A percentile compares a stretch with the other conserved stretches of the same genome.
These are phyloP conservation scores for Rhypophila decipiens DNA, from an alignment of 495 filamentous ascomycete species.

Conservation along the genomic window DNA sequence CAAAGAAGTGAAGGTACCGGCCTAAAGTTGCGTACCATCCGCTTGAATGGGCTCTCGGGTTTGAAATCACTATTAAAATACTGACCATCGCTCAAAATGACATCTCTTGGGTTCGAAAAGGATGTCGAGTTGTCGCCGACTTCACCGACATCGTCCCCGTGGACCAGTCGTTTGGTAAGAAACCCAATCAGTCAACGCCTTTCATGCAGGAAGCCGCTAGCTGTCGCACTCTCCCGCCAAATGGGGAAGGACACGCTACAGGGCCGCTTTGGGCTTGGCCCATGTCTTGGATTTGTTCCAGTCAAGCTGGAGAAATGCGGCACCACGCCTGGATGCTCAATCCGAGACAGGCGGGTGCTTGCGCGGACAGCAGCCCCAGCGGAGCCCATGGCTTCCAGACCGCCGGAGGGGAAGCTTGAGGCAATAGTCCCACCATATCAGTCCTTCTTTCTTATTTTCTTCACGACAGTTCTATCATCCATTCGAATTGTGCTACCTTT, in stretches of 20 bases:
- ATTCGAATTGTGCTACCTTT: neutral
- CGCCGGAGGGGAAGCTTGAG: neutral
- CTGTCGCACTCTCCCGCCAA: neutral
- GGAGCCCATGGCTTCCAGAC: constrained; percentile 22
- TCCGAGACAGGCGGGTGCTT: neutral
- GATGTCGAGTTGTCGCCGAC: no score
- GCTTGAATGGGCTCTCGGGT: no score
- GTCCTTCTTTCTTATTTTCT: constrained; percentile 1
- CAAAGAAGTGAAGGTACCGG: no score
- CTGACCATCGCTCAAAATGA: no score
- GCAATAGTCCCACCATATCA: constrained; percentile 8
- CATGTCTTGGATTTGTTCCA: neutral
- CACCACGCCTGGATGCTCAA: neutral
- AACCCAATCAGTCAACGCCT: no score
- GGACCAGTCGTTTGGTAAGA: no score
- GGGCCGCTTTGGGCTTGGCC: neutral
- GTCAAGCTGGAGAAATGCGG: neutral
- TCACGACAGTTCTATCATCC: neutral
- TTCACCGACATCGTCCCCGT: no score
- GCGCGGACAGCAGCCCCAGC: constrained; percentile 3
- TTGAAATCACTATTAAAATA: no score
- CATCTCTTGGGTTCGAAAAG: no score
- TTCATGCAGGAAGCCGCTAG: neutral
- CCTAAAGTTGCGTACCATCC: no score
- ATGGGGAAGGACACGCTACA: neutral